Evolutionary conservation across 345 rosid genomes (phyloP).

Genomic region (Mercurialis annua): DNA sequence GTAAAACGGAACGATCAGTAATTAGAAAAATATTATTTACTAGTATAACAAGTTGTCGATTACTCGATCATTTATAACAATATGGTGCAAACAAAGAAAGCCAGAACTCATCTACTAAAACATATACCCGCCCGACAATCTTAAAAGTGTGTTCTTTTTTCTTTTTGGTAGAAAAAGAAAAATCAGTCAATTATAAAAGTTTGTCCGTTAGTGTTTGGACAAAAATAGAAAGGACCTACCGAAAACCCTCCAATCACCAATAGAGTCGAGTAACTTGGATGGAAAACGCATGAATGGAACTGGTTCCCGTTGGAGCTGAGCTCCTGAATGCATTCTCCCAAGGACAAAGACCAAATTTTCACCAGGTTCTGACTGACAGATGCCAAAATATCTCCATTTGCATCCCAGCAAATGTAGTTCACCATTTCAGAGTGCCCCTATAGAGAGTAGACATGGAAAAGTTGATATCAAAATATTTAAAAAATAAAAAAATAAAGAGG

Average conservation of each 20-base stretch:
- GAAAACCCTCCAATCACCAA: slow-evolving; percentile 55
- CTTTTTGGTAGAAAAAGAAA: too few relatives aligned
- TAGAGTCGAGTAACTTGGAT: slow-evolving; percentile 51
- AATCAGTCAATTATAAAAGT: not conserved
- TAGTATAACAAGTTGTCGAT: not conserved
- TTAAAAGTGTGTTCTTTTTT: not conserved
- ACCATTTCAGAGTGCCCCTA: slow-evolving; percentile 63
- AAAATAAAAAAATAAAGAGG: not conserved
- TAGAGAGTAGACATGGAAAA: not conserved
- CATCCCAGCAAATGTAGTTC: slow-evolving; percentile 60
- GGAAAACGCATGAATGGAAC: slow-evolving; percentile 65
- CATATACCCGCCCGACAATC: not conserved
- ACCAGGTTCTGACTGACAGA: slow-evolving; percentile 62
- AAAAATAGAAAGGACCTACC: slow-evolving; percentile 28
- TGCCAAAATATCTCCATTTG: slow-evolving; percentile 57
- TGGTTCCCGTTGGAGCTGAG: slow-evolving; percentile 45
- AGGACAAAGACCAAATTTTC: slow-evolving; percentile 57
- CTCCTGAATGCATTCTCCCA: slow-evolving; percentile 62
- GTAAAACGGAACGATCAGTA: not conserved
- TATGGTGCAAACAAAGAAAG: not conserved
- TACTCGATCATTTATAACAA: too few relatives aligned
- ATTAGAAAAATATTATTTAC: not conserved
- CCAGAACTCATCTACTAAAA: not conserved
- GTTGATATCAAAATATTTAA: not conserved
- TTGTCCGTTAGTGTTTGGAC: not conserved